phyloP scores from a whole-genome alignment of 1,139 yeast species.

The Pichia sp. region DNA sequence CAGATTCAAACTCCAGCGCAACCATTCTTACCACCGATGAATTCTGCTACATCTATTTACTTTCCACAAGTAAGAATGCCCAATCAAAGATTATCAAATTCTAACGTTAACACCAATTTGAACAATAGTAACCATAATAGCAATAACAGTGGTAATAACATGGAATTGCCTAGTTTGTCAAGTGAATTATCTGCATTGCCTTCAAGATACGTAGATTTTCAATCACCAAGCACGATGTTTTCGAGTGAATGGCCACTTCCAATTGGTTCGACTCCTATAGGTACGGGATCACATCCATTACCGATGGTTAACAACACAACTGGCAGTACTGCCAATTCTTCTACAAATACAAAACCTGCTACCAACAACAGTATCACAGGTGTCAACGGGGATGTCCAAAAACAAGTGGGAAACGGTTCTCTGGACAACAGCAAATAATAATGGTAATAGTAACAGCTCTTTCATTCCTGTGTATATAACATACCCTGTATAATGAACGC shows the following conservation, averaged over 20 bases:
- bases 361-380: too few relatives aligned
- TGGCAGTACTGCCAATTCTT: too few relatives aligned
- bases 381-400: too few relatives aligned
- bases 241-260: conserved; percentile 31
- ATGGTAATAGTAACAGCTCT: too few relatives aligned
- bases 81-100: neutral
- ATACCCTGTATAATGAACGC: too few relatives aligned
- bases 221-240: conserved; percentile 31
- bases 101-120: neutral
- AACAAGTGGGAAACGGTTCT: too few relatives aligned
- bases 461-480: too few relatives aligned
- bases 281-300: conserved; percentile 10
- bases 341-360: too few relatives aligned
- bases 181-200: conserved; percentile 40
- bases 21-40: conserved; percentile 11
- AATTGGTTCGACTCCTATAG: conserved; percentile 28
- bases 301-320: too few relatives aligned
- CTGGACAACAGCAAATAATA: too few relatives aligned
- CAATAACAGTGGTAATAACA: neutral
- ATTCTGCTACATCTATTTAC: conserved; percentile 18
- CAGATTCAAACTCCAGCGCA: conserved; percentile 1
- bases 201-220: conserved; percentile 40
- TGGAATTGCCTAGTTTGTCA: conserved; percentile 26
- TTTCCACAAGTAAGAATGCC: conserved; percentile 11
- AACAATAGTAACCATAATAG: neutral